Evolutionary conservation across 345 rosid genomes (phyloP).

Genomic region (Salix exigua): DNA sequence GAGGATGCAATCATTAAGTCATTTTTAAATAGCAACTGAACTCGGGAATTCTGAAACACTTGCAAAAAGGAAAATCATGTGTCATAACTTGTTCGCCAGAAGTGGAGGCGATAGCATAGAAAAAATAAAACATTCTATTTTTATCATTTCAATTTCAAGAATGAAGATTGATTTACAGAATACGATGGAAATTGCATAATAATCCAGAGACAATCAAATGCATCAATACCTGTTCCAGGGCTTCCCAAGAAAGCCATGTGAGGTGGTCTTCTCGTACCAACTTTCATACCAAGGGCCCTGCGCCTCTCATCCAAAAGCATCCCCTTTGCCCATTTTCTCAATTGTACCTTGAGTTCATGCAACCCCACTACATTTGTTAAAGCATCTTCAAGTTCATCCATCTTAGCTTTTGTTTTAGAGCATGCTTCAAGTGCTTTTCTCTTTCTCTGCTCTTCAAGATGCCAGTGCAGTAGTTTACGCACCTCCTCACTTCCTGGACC

Average conservation of each 20-base stretch:
- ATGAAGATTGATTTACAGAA: neutral
- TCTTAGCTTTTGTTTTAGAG: conserved; percentile 70
- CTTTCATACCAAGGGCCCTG: conserved; percentile 77
- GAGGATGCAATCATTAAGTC: neutral
- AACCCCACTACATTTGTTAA: conserved; percentile 71
- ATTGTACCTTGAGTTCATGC: conserved; percentile 76
- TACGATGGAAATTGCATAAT: neutral
- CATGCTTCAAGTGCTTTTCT: conserved; percentile 78
- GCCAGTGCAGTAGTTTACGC: conserved; percentile 49
- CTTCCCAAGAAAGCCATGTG: conserved; percentile 99
- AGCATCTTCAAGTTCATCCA: conserved; percentile 86
- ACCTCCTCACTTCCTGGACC: conserved; percentile 77
- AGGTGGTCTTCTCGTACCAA: conserved; percentile 83
- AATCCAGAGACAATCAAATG: neutral
- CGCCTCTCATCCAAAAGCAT: conserved; percentile 99
- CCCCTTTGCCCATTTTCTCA: conserved; percentile 96
- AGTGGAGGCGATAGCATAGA: neutral
- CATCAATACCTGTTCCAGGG: conserved; percentile 81
- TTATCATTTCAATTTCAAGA: neutral
- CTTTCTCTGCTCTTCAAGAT: conserved; percentile 76
- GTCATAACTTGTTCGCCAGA: neutral
- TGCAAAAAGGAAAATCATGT: neutral
- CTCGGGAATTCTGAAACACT: neutral
- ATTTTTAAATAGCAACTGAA: neutral
- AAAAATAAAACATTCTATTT: neutral